These are phyloP conservation scores for Lichtheimia hyalospora DNA, from an alignment of 371 early-diverging fungal species.

Conservation along the genomic window DNA sequence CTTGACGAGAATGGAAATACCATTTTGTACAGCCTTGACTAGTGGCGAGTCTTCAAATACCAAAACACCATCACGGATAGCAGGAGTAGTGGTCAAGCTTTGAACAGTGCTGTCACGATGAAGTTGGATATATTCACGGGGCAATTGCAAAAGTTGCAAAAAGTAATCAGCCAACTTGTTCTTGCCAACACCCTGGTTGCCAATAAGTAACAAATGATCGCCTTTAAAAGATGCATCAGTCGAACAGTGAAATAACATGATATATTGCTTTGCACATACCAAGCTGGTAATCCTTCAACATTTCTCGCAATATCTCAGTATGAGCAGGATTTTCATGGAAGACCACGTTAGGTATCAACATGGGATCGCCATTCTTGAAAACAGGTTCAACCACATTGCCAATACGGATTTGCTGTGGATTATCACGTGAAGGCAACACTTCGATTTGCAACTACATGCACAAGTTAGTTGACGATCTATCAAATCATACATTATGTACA, in stretches of 20 bases:
- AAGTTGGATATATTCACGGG: constrained; percentile 84
- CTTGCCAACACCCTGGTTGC: constrained; percentile 89
- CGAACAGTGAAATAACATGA: neutral
- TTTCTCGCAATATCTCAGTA: constrained; percentile 66
- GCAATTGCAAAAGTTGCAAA: constrained; percentile 68
- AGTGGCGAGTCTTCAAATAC: constrained; percentile 80
- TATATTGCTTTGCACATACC: constrained; percentile 10
- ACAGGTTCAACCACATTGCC: constrained; percentile 60
- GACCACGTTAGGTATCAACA: constrained; percentile 69
- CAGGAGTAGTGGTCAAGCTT: constrained; percentile 75
- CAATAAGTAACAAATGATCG: constrained; percentile 73
- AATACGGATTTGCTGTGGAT: constrained; percentile 53
- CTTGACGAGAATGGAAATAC: constrained; percentile 7
- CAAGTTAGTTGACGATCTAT: too few species aligned
- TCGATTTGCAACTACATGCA: constrained; percentile 58
- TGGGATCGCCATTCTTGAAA: constrained; percentile 59
- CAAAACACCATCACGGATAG: constrained; percentile 74
- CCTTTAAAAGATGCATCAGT: constrained; percentile 22
- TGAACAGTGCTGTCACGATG: constrained; percentile 87
- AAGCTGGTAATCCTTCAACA: constrained; percentile 72
- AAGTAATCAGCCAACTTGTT: constrained; percentile 83
- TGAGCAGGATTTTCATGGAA: constrained; percentile 82
- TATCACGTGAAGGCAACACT: constrained; percentile 51
- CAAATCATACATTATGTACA: too few species aligned
- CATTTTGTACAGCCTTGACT: constrained; percentile 66